A percentile compares a stretch with the other conserved stretches of the same genome.
Conservation (phyloP, 1,139 yeast genomes). For the Blastobotrys illinoisensis region DNA sequence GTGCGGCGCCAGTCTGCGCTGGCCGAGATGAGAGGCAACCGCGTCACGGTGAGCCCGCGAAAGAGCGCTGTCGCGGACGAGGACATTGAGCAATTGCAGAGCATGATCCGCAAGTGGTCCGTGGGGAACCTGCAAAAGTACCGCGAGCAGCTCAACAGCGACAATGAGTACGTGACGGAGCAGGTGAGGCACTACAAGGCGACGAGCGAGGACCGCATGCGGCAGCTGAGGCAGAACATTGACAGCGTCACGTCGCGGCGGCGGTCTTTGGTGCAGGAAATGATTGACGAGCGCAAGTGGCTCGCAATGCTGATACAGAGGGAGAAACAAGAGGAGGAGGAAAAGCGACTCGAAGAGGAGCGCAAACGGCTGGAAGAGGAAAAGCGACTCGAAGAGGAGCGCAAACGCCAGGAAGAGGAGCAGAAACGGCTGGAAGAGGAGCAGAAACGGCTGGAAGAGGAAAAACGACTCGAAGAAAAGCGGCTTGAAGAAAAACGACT, state of each 20-base stretch:
- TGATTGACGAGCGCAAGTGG: slow-evolving; percentile 6
- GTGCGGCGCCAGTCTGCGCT: slow-evolving; percentile 8
- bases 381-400: slow-evolving; percentile 18
- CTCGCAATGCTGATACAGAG: slow-evolving; percentile 11
- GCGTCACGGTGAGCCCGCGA: background rate
- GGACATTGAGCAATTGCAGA: slow-evolving; percentile 10
- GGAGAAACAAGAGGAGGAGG: slow-evolving; percentile 10
- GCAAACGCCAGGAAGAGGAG: slow-evolving; percentile 9
- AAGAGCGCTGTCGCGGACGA: background rate
- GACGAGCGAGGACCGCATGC: slow-evolving; percentile 5
- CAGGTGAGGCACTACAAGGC: slow-evolving; percentile 7
- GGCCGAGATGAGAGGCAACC: slow-evolving; percentile 3
- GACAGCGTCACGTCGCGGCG: slow-evolving; percentile 5
- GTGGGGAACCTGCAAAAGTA: slow-evolving; percentile 5
- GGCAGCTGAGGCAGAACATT: slow-evolving; percentile 5
- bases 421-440: slow-evolving; percentile 16
- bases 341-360: slow-evolving; percentile 15
- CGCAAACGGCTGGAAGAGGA: slow-evolving; percentile 18
- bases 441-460: slow-evolving; percentile 5
- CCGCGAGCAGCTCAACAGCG: slow-evolving; percentile 13
- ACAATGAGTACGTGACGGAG: slow-evolving; percentile 17
- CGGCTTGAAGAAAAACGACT: slow-evolving; percentile 21
- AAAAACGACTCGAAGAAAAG: slow-evolving; percentile 13
- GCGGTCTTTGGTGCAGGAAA: slow-evolving; percentile 9
- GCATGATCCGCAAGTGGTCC: slow-evolving; percentile 11